A percentile compares a stretch with the other conserved stretches of the same genome.
These are phyloP conservation scores for Henckelia pumila DNA, from an alignment of 257 asterid genomes.

Conservation along the genomic window DNA sequence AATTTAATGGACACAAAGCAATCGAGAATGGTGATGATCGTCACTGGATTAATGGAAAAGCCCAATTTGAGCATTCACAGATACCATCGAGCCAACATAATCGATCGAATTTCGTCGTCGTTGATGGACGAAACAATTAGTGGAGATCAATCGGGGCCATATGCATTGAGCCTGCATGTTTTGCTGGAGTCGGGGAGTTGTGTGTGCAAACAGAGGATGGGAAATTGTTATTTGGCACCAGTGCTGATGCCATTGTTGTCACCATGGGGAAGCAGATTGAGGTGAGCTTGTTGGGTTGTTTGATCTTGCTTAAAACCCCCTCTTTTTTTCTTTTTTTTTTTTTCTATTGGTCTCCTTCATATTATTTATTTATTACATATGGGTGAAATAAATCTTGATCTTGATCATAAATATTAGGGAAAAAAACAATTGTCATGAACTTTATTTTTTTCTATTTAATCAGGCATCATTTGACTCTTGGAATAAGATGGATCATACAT, in stretches of 20 bases:
- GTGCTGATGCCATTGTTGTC: conserved; percentile 34
- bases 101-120: conserved; percentile 4
- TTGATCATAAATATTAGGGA: no score
- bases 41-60: no score
- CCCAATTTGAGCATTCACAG: conserved; percentile 27
- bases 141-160: neutral
- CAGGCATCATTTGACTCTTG: no score
- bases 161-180: neutral
- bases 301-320: no score
- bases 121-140: neutral
- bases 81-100: conserved; percentile 40
- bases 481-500: no score
- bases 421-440: no score
- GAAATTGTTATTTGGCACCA: conserved; percentile 28
- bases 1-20: conserved; percentile 19
- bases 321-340: no score
- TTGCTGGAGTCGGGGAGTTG: neutral
- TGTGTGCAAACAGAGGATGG: conserved; percentile 11
- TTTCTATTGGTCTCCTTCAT: no score
- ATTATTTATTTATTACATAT: no score
- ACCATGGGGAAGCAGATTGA: conserved; percentile 42
- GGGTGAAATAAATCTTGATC: no score
- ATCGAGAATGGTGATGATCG: no score
- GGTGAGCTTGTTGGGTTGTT: conserved; percentile 33
- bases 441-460: no score